phyloP scores from a whole-genome alignment of 2,329 filamentous ascomycete species.

The Helotiales sp. region DNA sequence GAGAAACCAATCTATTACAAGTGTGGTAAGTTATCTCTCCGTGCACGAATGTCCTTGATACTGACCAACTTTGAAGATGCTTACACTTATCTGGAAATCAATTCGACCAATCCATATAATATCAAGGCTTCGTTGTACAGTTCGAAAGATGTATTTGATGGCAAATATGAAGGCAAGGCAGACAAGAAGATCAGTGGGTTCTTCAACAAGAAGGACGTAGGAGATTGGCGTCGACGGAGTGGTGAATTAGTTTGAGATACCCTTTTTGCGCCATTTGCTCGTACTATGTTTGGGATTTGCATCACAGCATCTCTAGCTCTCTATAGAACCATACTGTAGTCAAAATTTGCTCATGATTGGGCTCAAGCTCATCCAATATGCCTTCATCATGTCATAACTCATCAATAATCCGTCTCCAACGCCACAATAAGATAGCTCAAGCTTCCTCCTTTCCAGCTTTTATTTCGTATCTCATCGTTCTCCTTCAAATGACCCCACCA shows the following conservation, averaged over 20 bases:
- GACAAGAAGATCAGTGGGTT: constrained; percentile 20
- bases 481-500: not conserved
- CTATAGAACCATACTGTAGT: not conserved
- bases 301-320: not conserved
- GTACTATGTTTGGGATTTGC: not conserved
- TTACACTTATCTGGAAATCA: constrained; percentile 66
- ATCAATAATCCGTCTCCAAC: not conserved
- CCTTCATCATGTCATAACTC: not conserved
- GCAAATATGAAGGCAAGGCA: constrained; percentile 7
- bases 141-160: constrained; percentile 41
- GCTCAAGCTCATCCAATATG: no score
- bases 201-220: constrained; percentile 22
- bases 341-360: not conserved
- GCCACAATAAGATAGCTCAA: not conserved
- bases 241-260: constrained; percentile 20
- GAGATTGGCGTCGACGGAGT: constrained; percentile 17
- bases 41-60: not conserved
- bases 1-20: constrained; percentile 73
- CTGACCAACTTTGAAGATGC: constrained; percentile 49
- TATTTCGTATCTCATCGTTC: not conserved
- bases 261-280: constrained; percentile 4
- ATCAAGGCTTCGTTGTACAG: constrained; percentile 60
- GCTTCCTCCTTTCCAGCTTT: not conserved
- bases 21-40: constrained; percentile 28
- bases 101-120: constrained; percentile 59